Evolutionary conservation across 306 rosid genomes (phyloP), one percentile per base, ranked within the genome.

Genomic region (Vigna mungo): DNA sequence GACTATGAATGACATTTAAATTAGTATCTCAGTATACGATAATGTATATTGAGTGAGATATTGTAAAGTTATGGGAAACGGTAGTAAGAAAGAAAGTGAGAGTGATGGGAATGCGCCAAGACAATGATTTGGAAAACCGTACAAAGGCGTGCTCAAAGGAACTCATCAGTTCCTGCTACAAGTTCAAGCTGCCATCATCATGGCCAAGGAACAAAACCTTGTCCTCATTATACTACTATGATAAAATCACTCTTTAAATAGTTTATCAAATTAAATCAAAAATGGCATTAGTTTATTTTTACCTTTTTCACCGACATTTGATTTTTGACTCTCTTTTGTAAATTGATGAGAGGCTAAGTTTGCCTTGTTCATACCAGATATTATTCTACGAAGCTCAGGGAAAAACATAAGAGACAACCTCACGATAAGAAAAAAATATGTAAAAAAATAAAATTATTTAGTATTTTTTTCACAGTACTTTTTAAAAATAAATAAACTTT

Each of bases 41-140:
- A 37, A 37, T 37, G 27, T 25, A 37, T 6, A 6, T 37, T 7
- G 9, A 7, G 41, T 37, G 41, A 37, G 1, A 39, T 39, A 39
- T 7, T 39, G 0, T 0, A 8, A 39, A 9, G 53, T 16, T 20
- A 55, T 55, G 16, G 32, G 15, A 20, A 55, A 11, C 14, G 61
- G 10, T 21, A 2, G 0, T 20, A 11, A 20, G 14, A 54, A 18
- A 18, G 14, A 7, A 21, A 56, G 36, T 11, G 4, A 56, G 20
- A 30, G 43, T 59, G 15, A 10, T 25, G 4, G 7, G 34, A 5
- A 4, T 34, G 15, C 23, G 62, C 2, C 18, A 2, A 25, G 65
- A 27, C 25, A 59, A 30, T 59, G 66, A 59, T 59, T 14, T 13
- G 66, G 5, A 59, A 59, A 58, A 32, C 39, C 23, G 68, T 61